Conservation (phyloP, 1,139 yeast genomes). For the Saccharomyces pastorianus region DNA sequence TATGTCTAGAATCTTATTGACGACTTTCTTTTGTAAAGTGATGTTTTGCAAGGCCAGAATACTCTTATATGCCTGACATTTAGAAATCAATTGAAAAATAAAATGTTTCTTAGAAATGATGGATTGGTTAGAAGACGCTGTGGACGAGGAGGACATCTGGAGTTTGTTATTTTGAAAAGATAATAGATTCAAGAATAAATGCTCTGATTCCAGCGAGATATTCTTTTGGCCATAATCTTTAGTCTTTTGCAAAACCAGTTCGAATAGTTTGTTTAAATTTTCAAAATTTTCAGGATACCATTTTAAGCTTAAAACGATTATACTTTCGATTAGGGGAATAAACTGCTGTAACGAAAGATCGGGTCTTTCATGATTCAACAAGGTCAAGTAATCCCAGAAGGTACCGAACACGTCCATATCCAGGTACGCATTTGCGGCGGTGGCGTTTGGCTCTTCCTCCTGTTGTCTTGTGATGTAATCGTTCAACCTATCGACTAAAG, state of each 20-base stretch:
- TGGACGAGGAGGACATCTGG: not conserved
- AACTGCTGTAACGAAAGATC: conserved; percentile 60
- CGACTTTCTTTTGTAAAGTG: conserved; percentile 13
- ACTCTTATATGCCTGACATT: conserved; percentile 19
- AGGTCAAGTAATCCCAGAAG: conserved; percentile 59
- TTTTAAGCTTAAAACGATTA: conserved; percentile 54
- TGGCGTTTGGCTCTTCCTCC: conserved; percentile 13
- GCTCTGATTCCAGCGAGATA: conserved; percentile 15
- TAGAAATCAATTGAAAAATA: conserved; percentile 13
- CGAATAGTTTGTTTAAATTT: conserved; percentile 55
- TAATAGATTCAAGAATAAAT: conserved; percentile 16
- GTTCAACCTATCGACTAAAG: conserved; percentile 68
- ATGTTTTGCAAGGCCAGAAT: conserved; percentile 16
- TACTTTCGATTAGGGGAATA: conserved; percentile 56
- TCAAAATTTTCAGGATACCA: conserved; percentile 58
- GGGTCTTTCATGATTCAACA: conserved; percentile 48
- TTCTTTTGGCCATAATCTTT: conserved; percentile 25
- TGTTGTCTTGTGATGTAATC: conserved; percentile 42
- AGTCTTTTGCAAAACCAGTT: conserved; percentile 49
- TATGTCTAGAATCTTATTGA: conserved; percentile 15
- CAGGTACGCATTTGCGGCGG: conserved; percentile 2
- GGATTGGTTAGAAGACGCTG: not conserved
- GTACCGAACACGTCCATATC: conserved; percentile 40
- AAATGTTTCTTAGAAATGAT: conserved; percentile 4
- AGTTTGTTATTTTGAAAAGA: conserved; percentile 10